phyloP scores from a whole-genome alignment of 1,139 yeast genomes.

The Kluyveromyces marxianus region DNA sequence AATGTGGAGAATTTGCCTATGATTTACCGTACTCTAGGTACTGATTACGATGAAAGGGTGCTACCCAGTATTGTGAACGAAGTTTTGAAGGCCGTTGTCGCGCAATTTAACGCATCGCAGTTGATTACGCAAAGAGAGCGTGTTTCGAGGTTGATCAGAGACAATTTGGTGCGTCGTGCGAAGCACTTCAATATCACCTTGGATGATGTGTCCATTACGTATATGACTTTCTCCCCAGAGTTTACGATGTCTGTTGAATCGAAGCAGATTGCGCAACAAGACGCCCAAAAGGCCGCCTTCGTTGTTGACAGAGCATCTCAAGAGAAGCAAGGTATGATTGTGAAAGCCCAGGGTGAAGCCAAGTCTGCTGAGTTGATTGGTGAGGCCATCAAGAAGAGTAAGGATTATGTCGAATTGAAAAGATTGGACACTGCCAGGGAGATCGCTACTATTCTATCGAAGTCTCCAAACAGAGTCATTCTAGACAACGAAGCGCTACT shows the following conservation, averaged over 20 bases:
- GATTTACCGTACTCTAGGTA: conserved; percentile 85
- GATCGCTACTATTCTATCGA: conserved; percentile 77
- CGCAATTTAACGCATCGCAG: conserved; percentile 97
- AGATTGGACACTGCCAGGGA: conserved; percentile 96
- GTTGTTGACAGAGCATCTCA: conserved; percentile 95
- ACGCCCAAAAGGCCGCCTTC: conserved; percentile 97
- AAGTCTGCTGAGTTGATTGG: conserved; percentile 96
- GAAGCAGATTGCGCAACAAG: conserved; percentile 98
- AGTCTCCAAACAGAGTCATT: conserved; percentile 84
- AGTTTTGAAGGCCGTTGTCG: conserved; percentile 92
- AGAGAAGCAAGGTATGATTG: conserved; percentile 94
- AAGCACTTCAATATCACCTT: conserved; percentile 75
- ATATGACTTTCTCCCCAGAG: conserved; percentile 96
- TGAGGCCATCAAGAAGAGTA: conserved; percentile 94
- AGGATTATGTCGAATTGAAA: conserved; percentile 92
- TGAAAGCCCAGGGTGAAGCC: conserved; percentile 98
- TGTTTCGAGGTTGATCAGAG: conserved; percentile 86
- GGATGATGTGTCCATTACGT: conserved; percentile 94
- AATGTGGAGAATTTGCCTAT: conserved; percentile 69
- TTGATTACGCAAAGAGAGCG: conserved; percentile 96
- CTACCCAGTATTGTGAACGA: conserved; percentile 96
- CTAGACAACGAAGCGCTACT: conserved; percentile 88
- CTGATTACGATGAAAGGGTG: conserved; percentile 92
- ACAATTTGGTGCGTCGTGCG: conserved; percentile 86
- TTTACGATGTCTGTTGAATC: conserved; percentile 98